Conservation (phyloP, 495 filamentous ascomycete species). For the Neurospora sp. region DNA sequence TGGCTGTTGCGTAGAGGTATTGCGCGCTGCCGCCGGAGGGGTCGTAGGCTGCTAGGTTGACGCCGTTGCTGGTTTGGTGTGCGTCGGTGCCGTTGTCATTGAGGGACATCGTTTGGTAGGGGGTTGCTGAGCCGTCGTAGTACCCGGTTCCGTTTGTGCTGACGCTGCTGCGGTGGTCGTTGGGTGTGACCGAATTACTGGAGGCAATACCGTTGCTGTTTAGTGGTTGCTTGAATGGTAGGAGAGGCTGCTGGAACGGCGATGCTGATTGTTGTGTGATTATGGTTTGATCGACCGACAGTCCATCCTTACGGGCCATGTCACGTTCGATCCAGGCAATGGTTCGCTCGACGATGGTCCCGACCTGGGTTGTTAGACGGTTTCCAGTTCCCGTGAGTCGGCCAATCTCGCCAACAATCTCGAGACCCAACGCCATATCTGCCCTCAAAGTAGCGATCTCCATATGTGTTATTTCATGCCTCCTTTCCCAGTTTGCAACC, state of each 20-base stretch:
- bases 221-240: neutral
- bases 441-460: conserved; percentile 46
- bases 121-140: conserved; percentile 12
- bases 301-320: conserved; percentile 16
- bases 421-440: conserved; percentile 62
- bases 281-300: conserved; percentile 1
- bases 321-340: conserved; percentile 35
- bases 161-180: conserved; percentile 7
- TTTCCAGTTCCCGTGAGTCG: conserved; percentile 30
- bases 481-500: conserved; percentile 57
- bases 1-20: conserved; percentile 14
- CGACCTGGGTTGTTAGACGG: conserved; percentile 25
- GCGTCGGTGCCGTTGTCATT: conserved; percentile 2
- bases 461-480: conserved; percentile 40
- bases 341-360: conserved; percentile 31
- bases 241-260: conserved; percentile 2
- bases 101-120: conserved; percentile 12
- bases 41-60: conserved; percentile 2
- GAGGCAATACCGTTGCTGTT: neutral
- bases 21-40: conserved; percentile 6
- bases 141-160: conserved; percentile 17
- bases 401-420: conserved; percentile 55
- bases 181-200: neutral
- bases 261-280: conserved; percentile 8
- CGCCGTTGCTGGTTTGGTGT: conserved; percentile 20